phyloP scores from a whole-genome alignment of 306 rosid genomes.

The Cajanus cajan region DNA sequence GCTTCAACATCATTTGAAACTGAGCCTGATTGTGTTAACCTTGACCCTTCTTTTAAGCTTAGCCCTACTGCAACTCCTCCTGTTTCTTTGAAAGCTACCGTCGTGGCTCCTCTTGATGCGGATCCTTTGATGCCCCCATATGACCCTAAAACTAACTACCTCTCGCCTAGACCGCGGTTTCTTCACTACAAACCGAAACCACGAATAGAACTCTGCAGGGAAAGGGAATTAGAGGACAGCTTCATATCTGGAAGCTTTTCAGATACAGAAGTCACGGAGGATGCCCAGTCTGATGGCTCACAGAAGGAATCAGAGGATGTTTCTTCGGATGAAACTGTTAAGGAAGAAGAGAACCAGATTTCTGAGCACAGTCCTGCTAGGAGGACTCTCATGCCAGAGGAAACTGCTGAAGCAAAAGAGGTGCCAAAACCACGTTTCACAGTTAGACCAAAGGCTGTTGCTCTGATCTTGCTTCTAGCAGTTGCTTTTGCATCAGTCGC shows the following conservation, averaged over 20 bases:
- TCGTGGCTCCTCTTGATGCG: slow-evolving; percentile 53
- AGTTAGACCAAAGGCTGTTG: slow-evolving; percentile 39
- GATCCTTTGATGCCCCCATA: slow-evolving; percentile 69
- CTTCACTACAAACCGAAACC: slow-evolving; percentile 76
- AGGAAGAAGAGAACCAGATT: slow-evolving; percentile 32
- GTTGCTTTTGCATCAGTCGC: slow-evolving; percentile 44
- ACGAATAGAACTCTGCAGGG: slow-evolving; percentile 42
- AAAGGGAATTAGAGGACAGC: slow-evolving; percentile 51
- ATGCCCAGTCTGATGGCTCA: slow-evolving; percentile 49
- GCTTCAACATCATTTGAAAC: slow-evolving; percentile 10
- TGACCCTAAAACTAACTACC: slow-evolving; percentile 79
- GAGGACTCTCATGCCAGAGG: slow-evolving; percentile 16
- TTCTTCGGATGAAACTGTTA: slow-evolving; percentile 43
- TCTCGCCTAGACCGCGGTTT: slow-evolving; percentile 86
- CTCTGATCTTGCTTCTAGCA: slow-evolving; percentile 48
- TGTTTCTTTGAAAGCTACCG: slow-evolving; percentile 25
- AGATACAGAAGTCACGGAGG: slow-evolving; percentile 59
- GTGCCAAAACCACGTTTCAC: slow-evolving; percentile 33
- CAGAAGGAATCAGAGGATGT: slow-evolving; percentile 55
- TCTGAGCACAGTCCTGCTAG: slow-evolving; percentile 35
- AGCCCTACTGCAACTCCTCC: slow-evolving; percentile 56
- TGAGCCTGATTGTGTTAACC: slow-evolving; percentile 62
- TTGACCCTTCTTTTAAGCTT: slow-evolving; percentile 66
- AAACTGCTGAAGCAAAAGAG: slow-evolving; percentile 34
- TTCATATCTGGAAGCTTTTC: slow-evolving; percentile 52